phyloP scores from a whole-genome alignment of 2,329 filamentous ascomycete genomes.

The Apiospora rasikravindrae region DNA sequence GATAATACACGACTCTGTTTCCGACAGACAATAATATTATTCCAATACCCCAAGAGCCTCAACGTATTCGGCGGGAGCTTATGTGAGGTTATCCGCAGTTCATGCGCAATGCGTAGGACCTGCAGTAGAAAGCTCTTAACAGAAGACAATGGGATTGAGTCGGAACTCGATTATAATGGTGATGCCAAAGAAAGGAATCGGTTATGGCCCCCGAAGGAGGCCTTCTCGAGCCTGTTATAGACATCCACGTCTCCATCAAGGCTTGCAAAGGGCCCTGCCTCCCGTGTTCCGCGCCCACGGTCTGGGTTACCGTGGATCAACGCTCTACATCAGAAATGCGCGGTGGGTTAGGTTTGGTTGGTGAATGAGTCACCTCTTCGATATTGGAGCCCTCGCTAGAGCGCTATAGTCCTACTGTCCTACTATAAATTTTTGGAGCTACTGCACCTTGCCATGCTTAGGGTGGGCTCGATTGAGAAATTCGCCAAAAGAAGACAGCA shows the following conservation, averaged over 20 bases:
- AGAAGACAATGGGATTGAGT: conserved; percentile 29
- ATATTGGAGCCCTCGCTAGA: conserved; percentile 28
- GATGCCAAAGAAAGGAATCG: conserved; percentile 21
- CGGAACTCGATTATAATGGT: conserved; percentile 19
- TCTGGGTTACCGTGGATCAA: conserved; percentile 25
- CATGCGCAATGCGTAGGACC: conserved; percentile 33
- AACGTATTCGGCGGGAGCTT: conserved; percentile 32
- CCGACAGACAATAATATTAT: background rate
- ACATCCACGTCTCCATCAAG: conserved; percentile 6
- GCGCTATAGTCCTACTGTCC: conserved; percentile 24
- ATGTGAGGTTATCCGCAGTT: conserved; percentile 41
- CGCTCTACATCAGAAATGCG: conserved; percentile 35
- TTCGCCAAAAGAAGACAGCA: conserved; percentile 22
- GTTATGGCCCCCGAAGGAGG: conserved; percentile 17
- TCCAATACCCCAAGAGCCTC: conserved; percentile 24
- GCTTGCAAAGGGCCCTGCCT: conserved; percentile 27
- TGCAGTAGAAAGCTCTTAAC: conserved; percentile 28
- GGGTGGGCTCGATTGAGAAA: background rate
- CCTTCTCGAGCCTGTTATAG: conserved; percentile 16
- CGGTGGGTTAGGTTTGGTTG: conserved; percentile 36
- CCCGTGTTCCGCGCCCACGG: conserved; percentile 28
- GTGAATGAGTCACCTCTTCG: conserved; percentile 35
- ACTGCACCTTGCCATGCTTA: conserved; percentile 38
- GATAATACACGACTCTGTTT: background rate
- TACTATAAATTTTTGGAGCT: conserved; percentile 1